A percentile compares a stretch with the other conserved stretches of the same genome.
Conservation (phyloP, 2,329 filamentous ascomycete genomes). For the Calonectria pteridis region DNA sequence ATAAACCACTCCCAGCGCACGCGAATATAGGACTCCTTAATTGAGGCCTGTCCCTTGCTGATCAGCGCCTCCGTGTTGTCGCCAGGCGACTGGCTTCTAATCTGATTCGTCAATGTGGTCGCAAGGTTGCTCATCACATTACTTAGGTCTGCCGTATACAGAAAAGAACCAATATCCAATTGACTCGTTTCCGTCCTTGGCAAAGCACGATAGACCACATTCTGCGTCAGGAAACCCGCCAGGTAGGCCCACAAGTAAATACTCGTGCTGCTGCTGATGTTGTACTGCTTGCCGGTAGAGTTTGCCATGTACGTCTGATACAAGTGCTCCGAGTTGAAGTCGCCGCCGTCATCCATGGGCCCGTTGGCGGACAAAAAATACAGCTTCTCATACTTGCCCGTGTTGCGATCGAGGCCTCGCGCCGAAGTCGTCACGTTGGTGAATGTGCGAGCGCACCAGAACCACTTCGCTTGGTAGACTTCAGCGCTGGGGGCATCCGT, state of each 20-base stretch:
- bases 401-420: not conserved
- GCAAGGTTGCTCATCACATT: conserved; percentile 13
- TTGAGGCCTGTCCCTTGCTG: not conserved
- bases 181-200: not conserved
- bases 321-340: not conserved
- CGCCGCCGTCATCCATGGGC: not conserved
- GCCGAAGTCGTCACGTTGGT: not conserved
- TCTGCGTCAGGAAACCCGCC: not conserved
- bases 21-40: conserved; percentile 8
- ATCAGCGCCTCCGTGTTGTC: conserved; percentile 8
- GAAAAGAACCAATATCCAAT: not conserved
- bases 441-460: not conserved
- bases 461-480: not conserved
- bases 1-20: conserved; percentile 25
- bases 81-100: not conserved
- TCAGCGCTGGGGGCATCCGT: not conserved
- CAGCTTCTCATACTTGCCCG: not conserved
- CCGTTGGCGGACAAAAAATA: not conserved
- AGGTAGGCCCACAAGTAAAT: not conserved
- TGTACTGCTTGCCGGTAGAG: not conserved
- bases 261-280: not conserved
- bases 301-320: not conserved
- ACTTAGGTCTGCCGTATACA: not conserved
- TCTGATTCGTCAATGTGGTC: conserved; percentile 11
- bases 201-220: not conserved